Evolutionary conservation across 768 basidiomycete genomes (phyloP).

Genomic region (Leccinellum albellum): DNA sequence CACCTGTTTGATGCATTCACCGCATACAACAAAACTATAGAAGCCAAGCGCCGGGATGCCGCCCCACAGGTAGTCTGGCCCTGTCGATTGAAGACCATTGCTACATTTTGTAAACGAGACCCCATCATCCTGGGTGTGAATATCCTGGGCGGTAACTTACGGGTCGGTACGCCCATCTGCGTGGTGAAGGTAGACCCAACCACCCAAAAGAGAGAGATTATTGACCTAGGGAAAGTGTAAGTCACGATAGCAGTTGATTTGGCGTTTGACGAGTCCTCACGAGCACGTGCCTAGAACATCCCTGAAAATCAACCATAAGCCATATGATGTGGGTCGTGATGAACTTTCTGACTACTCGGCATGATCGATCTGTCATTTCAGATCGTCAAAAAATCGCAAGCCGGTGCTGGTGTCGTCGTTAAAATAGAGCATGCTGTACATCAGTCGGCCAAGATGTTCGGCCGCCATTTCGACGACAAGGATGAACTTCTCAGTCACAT

Average conservation of each 20-base stretch:
- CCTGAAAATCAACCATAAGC: conserved; percentile 95
- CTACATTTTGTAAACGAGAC: conserved; percentile 94
- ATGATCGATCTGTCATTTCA: conserved; percentile 27
- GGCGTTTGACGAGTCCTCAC: conserved; percentile 2
- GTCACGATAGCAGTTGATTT: conserved; percentile 23
- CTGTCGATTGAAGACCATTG: conserved; percentile 86
- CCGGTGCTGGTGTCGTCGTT: conserved; percentile 95
- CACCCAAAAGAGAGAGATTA: conserved; percentile 86
- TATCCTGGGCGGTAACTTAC: conserved; percentile 87
- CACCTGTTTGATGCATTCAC: conserved; percentile 96
- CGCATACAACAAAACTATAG: conserved; percentile 88
- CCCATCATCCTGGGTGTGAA: conserved; percentile 97
- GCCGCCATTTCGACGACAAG: conserved; percentile 93
- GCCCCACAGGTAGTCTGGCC: conserved; percentile 97
- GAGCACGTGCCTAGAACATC: conserved; percentile 60
- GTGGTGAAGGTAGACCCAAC: conserved; percentile 89
- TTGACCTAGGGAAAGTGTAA: conserved; percentile 92
- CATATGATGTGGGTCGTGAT: conserved; percentile 56
- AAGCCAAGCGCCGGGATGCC: conserved; percentile 88
- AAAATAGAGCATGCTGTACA: conserved; percentile 98
- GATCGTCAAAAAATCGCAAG: conserved; percentile 90
- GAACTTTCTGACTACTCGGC: neutral
- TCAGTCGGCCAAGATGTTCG: conserved; percentile 92
- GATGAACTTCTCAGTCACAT: conserved; percentile 91
- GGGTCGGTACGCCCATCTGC: conserved; percentile 91